phyloP scores from a whole-genome alignment of 192 early-diverging fungal genomes.

The Glomus cerebriforme region DNA sequence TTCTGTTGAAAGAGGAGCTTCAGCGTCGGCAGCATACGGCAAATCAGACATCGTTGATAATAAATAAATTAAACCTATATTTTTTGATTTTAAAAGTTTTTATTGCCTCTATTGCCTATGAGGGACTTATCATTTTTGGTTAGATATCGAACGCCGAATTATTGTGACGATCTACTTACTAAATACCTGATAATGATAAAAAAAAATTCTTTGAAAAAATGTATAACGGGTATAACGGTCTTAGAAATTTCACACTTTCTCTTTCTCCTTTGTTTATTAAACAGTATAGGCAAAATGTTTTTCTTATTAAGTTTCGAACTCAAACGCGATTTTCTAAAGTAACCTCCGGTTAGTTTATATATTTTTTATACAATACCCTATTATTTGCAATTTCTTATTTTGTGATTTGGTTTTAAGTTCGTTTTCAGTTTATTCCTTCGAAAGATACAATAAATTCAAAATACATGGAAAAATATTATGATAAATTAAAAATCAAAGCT shows the following conservation, averaged over 20 bases:
- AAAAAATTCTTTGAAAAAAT: no score
- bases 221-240: not conserved
- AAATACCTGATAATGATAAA: no score
- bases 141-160: no score
- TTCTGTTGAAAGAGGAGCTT: not conserved
- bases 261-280: not conserved
- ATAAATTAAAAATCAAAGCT: slow-evolving; percentile 9
- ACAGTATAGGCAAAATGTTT: not conserved
- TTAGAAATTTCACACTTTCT: not conserved
- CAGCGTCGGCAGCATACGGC: slow-evolving; percentile 28
- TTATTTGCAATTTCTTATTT: no score
- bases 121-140: no score
- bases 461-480: not conserved
- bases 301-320: not conserved
- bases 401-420: not conserved
- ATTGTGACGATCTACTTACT: no score
- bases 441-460: not conserved
- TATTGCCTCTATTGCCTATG: no score
- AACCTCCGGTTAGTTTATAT: not conserved
- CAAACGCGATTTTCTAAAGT: not conserved
- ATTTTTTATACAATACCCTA: no score
- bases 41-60: not conserved
- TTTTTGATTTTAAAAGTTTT: no score
- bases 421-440: not conserved
- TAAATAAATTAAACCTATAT: no score